Base-by-base conservation (phyloP, 345 rosid species). In the Toxicodendron radicans region DNA sequence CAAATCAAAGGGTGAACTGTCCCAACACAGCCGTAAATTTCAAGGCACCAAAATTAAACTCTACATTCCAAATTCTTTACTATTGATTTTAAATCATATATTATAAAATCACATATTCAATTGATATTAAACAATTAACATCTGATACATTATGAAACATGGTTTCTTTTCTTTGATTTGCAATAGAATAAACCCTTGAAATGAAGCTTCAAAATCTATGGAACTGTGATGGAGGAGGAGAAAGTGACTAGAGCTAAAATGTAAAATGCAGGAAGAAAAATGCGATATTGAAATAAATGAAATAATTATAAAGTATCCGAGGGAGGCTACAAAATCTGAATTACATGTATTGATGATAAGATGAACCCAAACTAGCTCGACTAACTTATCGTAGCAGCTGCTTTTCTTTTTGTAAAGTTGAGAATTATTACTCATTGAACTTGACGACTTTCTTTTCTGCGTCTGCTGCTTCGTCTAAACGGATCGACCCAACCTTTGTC, bases 401-500 rank as follows among this genome's bases (percentile, higher is more conserved):
- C 30, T 27, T 27, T 6, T 32, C 20, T 58, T 27, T 27, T 6
- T 32, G 27, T 58, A n/a, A 41, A 57, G 71, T 53, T 10, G 4
- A 43, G 58, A 59, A n/a, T 27, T 20, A 59, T 56, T 64, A 35
- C 78, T 67, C 45, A 77, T 10, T 35, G 66, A 58, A 49, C 65
- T 59, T 66, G 78, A 11, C 64, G 79, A 51, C 73, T 85, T 16
- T 62, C 76, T 64, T 23, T 83, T 66, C 77, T 81, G 45, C 49
- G 83, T 58, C 73, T 78, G 64, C 17, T 66, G 30, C 63, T 51
- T 14, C 73, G 75, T 48, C 41, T 27, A 66, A 81, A 91, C 9
- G 97, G 97, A 74, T 93, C 98, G 2, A 81, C 82, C 97, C 98
- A 96, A 13, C 60, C 49, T 79, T 82, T 83, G 83, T 93, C 99